A percentile compares a stretch with the other conserved stretches of the same genome.
phyloP scores from a whole-genome alignment of 768 basidiomycete species.

The Mycena latifolia region DNA sequence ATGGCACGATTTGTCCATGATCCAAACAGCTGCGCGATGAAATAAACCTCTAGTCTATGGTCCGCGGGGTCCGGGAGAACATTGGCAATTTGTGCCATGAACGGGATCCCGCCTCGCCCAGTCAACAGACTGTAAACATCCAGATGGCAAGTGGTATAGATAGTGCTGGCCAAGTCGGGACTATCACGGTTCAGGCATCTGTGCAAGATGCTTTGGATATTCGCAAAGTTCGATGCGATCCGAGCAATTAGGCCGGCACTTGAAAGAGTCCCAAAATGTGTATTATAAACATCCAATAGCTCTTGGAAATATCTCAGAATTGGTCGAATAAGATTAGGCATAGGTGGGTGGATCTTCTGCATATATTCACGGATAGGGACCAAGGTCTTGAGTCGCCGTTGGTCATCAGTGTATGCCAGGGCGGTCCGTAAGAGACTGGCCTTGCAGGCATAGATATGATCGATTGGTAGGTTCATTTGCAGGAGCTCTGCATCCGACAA shows the following conservation, averaged over 20 bases:
- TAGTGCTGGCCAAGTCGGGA: neutral
- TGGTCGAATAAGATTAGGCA: neutral
- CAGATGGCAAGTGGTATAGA: neutral
- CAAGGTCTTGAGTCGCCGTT: too few relatives aligned
- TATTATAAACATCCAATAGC: neutral
- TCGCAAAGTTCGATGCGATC: neutral
- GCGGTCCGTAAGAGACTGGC: constrained; percentile 5
- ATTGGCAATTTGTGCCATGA: neutral
- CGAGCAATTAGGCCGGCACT: neutral
- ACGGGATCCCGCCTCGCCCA: neutral
- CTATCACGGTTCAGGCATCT: neutral
- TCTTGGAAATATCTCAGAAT: neutral
- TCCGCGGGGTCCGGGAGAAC: neutral
- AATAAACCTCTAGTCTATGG: neutral
- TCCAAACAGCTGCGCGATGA: neutral
- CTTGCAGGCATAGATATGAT: constrained; percentile 1
- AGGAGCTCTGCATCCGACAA: constrained; percentile 13
- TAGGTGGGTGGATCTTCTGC: neutral
- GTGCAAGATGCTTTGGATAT: neutral
- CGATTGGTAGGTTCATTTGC: constrained; percentile 5
- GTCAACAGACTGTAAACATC: neutral
- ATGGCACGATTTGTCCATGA: neutral
- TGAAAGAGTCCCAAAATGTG: neutral
- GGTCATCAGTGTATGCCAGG: too few relatives aligned
- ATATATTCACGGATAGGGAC: constrained; percentile 8